These are phyloP conservation scores for Mortierella sp. DNA, from an alignment of 371 early-diverging fungal species.

Conservation along the genomic window DNA sequence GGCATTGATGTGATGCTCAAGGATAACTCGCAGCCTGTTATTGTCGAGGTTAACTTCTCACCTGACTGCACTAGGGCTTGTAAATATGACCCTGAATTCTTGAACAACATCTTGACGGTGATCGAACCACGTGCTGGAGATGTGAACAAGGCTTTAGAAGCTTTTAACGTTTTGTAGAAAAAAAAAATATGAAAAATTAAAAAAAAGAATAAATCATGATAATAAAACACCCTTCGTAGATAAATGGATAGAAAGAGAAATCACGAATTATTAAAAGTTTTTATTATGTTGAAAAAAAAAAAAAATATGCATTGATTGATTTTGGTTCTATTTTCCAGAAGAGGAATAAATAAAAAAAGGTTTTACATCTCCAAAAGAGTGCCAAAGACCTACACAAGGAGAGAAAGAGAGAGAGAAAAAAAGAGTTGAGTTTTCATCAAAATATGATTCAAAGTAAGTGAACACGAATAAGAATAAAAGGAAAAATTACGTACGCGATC, in stretches of 20 bases:
- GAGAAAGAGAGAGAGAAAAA: not conserved
- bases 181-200: not conserved
- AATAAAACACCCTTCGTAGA: not conserved
- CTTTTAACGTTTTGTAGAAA: conserved; percentile 63
- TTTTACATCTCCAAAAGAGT: conserved; percentile 43
- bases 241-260: not conserved
- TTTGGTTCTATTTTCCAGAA: not conserved
- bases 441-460: not conserved
- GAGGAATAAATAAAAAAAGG: conserved; percentile 8
- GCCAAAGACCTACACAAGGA: conserved; percentile 34
- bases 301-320: not conserved
- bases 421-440: conserved; percentile 2
- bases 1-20: conserved; percentile 72
- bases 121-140: conserved; percentile 63
- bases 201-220: not conserved
- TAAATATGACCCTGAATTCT: conserved; percentile 69
- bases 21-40: conserved; percentile 62
- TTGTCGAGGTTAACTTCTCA: conserved; percentile 68
- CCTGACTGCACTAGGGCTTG: conserved; percentile 71
- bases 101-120: conserved; percentile 66
- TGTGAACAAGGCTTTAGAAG: conserved; percentile 60
- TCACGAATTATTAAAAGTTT: not conserved
- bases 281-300: no score
- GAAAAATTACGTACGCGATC: conserved; percentile 72
- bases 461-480: not conserved